Conservation (phyloP, 345 rosid genomes). For the Clausena lansium region DNA sequence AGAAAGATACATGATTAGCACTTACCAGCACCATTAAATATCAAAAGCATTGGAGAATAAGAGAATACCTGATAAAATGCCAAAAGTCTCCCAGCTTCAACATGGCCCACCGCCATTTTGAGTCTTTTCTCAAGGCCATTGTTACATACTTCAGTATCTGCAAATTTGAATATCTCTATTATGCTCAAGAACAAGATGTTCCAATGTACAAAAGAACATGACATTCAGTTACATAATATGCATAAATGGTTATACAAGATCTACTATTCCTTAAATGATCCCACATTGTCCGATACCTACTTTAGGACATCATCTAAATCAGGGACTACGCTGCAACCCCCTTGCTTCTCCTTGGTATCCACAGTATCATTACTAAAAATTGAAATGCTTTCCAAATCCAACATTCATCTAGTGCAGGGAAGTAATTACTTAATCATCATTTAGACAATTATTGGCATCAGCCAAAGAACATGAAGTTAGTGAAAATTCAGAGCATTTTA, state of each 20-base stretch:
- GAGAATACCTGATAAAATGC: slow-evolving; percentile 71
- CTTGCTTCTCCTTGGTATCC: background rate
- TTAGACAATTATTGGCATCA: background rate
- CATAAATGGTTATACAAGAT: no score
- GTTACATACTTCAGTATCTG: slow-evolving; percentile 43
- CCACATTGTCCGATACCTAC: no score
- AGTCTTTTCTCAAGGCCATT: slow-evolving; percentile 57
- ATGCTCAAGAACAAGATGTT: slow-evolving; percentile 13
- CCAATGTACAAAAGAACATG: no score
- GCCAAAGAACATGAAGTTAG: background rate
- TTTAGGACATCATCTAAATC: no score
- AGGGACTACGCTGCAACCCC: background rate
- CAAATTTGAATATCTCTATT: slow-evolving; percentile 22
- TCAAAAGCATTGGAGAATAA: slow-evolving; percentile 6
- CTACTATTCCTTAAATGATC: no score
- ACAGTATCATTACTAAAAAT: background rate
- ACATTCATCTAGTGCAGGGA: background rate
- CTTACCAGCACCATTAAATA: background rate
- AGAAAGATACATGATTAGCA: background rate
- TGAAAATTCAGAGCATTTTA: background rate
- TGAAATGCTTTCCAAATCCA: background rate
- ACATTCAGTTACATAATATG: no score
- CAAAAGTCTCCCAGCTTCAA: slow-evolving; percentile 91
- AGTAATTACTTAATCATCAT: no score
- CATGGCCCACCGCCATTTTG: slow-evolving; percentile 75